Base-by-base conservation (phyloP, 202 grass and related monocot species). In the Dendrocalamus latiflorus region DNA sequence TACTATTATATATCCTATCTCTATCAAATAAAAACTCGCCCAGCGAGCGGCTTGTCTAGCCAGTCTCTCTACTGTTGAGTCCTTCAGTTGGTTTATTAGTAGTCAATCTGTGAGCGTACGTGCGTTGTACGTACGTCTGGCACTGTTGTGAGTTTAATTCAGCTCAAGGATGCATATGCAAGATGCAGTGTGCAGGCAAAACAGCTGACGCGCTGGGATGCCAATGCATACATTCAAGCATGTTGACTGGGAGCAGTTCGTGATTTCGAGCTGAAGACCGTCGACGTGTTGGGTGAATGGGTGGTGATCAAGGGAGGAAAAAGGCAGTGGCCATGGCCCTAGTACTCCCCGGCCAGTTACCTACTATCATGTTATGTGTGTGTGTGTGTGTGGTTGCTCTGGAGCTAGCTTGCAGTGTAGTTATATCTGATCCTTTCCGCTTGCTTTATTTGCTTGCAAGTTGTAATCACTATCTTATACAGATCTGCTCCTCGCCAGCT, bases 351-450 rank as follows among this genome's bases (percentile, higher is more conserved):
- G 22, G 12, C 48, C 14, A 15, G 58, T 42, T 47, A 48, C 72
- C 42, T 70, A 44, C 34, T 88, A 47, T 47, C 21, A 20, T 76
- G 50, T 68, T 65, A 59, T 43, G 54, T 51, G 56, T 53, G 55
- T 79, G n/a, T n/a, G n/a, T n/a, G 80, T 67, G 68, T 33, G 53
- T 85, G 61, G 62, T 20, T 85, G 54, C 81, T 65, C 70, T 70
- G 87, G 44, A 70, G 63, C 70, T 76, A 76, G 63, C 70, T 76
- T 81, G 76, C 36, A 70, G 60, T 86, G 88, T 79, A 83, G 59
- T 63, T 83, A 26, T 26, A 68, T 59, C 38, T 34, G 50, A 50
- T 76, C 38, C 13, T 41, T 53, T 71, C 48, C 9, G 1, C 39
- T 37, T 57, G 34, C 55, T 70, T 13, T 58, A 33, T 69, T 25